Evolutionary conservation across 2,329 filamentous ascomycete species (phyloP).

Genomic region (Verticillium albo-atrum): DNA sequence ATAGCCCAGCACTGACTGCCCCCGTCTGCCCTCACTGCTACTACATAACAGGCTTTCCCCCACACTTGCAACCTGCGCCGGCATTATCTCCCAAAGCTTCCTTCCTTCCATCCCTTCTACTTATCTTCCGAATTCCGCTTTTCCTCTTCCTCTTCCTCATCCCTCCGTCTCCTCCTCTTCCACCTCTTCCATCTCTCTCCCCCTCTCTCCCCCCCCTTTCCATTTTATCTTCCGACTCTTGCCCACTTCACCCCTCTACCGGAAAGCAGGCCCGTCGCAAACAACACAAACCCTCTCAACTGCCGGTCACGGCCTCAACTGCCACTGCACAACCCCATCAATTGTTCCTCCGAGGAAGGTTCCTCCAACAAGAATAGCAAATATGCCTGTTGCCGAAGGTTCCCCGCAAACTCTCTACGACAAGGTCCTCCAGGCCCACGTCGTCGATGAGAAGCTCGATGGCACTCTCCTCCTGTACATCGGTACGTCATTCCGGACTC

Average conservation of each 20-base stretch:
- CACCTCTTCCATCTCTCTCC: neutral
- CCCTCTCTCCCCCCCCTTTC: neutral
- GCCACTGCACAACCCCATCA: neutral
- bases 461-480: conserved; percentile 93
- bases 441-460: conserved; percentile 92
- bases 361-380: conserved; percentile 17
- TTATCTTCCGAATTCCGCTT: neutral
- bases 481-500: conserved; percentile 47
- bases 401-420: conserved; percentile 87
- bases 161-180: conserved; percentile 2
- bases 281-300: neutral
- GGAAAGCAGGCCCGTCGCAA: neutral
- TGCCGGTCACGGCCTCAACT: neutral
- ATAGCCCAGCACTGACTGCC: neutral
- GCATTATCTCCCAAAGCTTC: conserved; percentile 7
- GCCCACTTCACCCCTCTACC: neutral
- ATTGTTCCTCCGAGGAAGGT: neutral
- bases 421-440: conserved; percentile 92
- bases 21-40: neutral
- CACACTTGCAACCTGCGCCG: conserved; percentile 3
- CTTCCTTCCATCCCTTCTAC: conserved; percentile 1
- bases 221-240: neutral
- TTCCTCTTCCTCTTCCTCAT: conserved; percentile 1
- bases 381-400: conserved; percentile 71
- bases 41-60: neutral